Evolutionary conservation across 805 yeast species (phyloP), one percentile per base, ranked within the genome.

Genomic region (Danielia oregonensis): DNA sequence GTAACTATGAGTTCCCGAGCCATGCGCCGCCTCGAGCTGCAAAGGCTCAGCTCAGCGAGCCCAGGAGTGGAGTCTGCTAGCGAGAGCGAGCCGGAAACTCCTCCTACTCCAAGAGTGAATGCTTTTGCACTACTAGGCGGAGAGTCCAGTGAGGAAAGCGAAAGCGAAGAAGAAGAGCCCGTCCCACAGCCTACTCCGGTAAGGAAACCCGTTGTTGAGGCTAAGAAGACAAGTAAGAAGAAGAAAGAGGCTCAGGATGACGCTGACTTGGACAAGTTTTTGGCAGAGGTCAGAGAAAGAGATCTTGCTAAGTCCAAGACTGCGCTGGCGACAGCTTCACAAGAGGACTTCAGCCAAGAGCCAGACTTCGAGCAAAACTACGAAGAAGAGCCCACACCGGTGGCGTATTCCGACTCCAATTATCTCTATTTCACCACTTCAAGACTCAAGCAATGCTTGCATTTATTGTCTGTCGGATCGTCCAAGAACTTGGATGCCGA

Each of bases 401-500:
- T 50, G 19, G 47, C 50, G 4, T 62, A 64, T 17, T 63, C 65
- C 23, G 76, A 70, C 30, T 65, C 75, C 5, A 73, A 75, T 44
- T 56, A 50, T 48, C 49, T 64, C 32, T 57, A 53, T 39, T 74
- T 76, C 50, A 79, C 82, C 0, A 52, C 71, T 5, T 49, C 51
- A 3, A 67, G 74, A 36, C 68, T 78, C 32, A 50, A 57, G 27
- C 50, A 57, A 22, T 54, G 68, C 9, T 49, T 72, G 2, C 52
- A 61, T 2, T 52, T 76, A 6, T 53, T 82, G 10, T 58, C 69
- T 11, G 55, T 80, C 3, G 54, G 52, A 3, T 59, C 72, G 18
- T 48, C 70, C 4, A 71, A 72, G 37, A 72, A 78, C 39, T 61
- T 86, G 29, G 91, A 86, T 52, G 83, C 91, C 1, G 94, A 86